These are phyloP conservation scores for Ogataea trehalophila DNA, from an alignment of 805 yeast genomes.

Conservation along the genomic window DNA sequence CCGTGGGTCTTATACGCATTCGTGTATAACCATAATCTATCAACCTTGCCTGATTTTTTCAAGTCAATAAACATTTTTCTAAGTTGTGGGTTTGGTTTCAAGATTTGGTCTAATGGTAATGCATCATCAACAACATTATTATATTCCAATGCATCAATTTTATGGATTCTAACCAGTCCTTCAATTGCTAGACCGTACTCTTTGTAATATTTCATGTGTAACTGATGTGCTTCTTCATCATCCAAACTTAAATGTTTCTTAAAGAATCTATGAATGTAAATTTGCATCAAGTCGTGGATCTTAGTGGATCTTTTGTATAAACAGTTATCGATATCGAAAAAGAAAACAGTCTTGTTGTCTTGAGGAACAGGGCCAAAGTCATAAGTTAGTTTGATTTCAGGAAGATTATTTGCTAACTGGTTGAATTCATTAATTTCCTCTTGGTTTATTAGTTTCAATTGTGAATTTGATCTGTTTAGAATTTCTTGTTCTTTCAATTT, in stretches of 20 bases:
- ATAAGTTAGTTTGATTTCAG: constrained; percentile 24
- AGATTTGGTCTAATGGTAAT: constrained; percentile 75
- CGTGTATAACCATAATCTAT: constrained; percentile 85
- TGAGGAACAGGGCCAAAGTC: constrained; percentile 25
- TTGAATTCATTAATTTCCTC: constrained; percentile 4
- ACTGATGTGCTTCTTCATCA: constrained; percentile 66
- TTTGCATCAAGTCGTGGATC: constrained; percentile 86
- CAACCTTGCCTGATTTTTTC: constrained; percentile 45
- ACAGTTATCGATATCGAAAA: constrained; percentile 93
- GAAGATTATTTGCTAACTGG: constrained; percentile 17
- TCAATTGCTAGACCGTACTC: constrained; percentile 91
- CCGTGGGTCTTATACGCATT: constrained; percentile 95
- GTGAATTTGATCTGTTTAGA: no score
- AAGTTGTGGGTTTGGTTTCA: constrained; percentile 54
- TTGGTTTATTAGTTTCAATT: no score
- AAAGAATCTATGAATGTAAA: constrained; percentile 77
- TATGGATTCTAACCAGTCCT: constrained; percentile 68
- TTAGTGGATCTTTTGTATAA: constrained; percentile 68
- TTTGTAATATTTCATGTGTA: constrained; percentile 74
- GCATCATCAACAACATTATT: constrained; percentile 89
- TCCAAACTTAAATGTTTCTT: constrained; percentile 53
- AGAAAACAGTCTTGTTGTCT: constrained; percentile 42
- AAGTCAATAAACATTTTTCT: constrained; percentile 48
- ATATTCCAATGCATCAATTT: constrained; percentile 84
- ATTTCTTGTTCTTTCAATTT: no score